phyloP scores from a whole-genome alignment of 2,329 filamentous ascomycete species.

The Ophiosphaerella narmari region DNA sequence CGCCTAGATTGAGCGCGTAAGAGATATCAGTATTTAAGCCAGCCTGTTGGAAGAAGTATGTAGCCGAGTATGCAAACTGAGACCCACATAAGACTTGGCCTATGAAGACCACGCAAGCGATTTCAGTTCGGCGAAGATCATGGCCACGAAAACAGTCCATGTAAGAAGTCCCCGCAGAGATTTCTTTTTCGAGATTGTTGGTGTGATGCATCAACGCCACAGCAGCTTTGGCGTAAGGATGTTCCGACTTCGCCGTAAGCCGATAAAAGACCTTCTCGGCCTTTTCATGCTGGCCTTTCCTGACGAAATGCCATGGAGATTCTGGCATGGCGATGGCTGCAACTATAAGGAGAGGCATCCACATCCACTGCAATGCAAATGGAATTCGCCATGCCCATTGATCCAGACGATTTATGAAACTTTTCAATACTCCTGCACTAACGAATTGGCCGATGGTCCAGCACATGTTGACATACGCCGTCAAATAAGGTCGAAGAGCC shows the following conservation, averaged over 20 bases:
- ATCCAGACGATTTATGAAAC: slow-evolving; percentile 61
- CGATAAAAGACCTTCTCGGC: slow-evolving; percentile 68
- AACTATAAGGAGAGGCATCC: slow-evolving; percentile 69
- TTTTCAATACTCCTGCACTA: slow-evolving; percentile 68
- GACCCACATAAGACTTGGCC: slow-evolving; percentile 52
- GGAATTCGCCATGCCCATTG: slow-evolving; percentile 67
- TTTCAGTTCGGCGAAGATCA: slow-evolving; percentile 76
- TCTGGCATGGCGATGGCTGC: slow-evolving; percentile 71
- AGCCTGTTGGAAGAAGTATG: not conserved
- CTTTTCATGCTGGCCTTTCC: slow-evolving; percentile 63
- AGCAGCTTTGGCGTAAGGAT: slow-evolving; percentile 59
- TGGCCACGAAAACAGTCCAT: slow-evolving; percentile 79
- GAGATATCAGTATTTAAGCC: not conserved
- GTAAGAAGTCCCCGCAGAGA: slow-evolving; percentile 70
- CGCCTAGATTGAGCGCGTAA: slow-evolving; percentile 23
- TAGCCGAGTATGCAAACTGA: slow-evolving; percentile 49
- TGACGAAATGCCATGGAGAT: slow-evolving; percentile 75
- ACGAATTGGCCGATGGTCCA: slow-evolving; percentile 63
- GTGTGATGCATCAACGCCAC: slow-evolving; percentile 90
- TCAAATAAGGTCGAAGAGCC: slow-evolving; percentile 60
- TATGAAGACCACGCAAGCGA: slow-evolving; percentile 59
- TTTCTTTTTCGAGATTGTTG: slow-evolving; percentile 74
- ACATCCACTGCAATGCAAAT: slow-evolving; percentile 75
- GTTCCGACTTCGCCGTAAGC: slow-evolving; percentile 63
- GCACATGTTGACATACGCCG: slow-evolving; percentile 57